Conservation (phyloP, 495 filamentous ascomycete species). For the Cercophora samala region DNA sequence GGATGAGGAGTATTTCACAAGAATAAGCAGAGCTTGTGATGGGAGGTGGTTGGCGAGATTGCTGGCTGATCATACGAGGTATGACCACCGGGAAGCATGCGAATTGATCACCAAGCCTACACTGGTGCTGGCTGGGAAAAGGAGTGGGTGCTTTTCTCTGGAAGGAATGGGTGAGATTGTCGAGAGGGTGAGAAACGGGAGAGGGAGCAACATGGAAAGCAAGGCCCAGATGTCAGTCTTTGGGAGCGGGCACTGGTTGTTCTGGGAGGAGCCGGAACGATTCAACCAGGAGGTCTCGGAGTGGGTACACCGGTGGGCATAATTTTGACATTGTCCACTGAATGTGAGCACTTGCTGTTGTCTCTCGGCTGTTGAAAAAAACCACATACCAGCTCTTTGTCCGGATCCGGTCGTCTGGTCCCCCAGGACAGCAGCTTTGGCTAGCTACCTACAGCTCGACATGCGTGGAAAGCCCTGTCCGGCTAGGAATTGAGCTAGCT, state of each 20-base stretch:
- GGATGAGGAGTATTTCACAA: constrained; percentile 43
- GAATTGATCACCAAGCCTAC: constrained; percentile 30
- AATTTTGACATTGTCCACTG: no score
- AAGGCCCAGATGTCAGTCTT: constrained; percentile 34
- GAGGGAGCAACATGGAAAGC: constrained; percentile 9
- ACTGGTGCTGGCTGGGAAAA: constrained; percentile 40
- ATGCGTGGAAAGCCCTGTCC: no score
- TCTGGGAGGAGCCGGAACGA: constrained; percentile 44
- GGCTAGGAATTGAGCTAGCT: no score
- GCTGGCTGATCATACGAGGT: constrained; percentile 46
- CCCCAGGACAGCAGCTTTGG: no score
- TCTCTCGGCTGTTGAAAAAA: no score
- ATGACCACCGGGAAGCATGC: constrained; percentile 47
- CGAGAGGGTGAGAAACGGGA: constrained; percentile 24
- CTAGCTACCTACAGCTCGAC: no score
- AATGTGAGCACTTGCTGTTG: no score
- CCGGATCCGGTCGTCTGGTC: no score
- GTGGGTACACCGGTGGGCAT: constrained; percentile 27
- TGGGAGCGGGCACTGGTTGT: constrained; percentile 47
- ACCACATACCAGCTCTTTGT: no score
- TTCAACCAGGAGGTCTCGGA: constrained; percentile 41
- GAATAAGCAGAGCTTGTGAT: constrained; percentile 37
- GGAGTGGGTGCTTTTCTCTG: constrained; percentile 45
- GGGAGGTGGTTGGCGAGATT: constrained; percentile 41
- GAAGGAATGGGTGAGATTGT: constrained; percentile 43